phyloP scores from a whole-genome alignment of 768 basidiomycete genomes.

The Candolleomyces efflorescens region DNA sequence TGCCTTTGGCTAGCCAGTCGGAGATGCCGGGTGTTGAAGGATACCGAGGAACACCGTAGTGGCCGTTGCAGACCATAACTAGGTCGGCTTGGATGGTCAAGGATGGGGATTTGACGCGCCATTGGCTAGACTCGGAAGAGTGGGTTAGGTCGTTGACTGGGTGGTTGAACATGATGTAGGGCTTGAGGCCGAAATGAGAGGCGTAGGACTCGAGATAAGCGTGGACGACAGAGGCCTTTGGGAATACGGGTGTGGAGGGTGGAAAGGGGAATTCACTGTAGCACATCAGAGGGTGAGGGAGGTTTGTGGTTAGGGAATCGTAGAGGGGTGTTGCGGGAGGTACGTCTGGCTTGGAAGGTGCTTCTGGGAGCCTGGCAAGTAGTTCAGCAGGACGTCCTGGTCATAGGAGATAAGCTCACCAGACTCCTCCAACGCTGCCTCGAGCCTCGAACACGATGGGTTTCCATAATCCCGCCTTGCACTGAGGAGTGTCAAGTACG shows the following conservation, averaged over 20 bases:
- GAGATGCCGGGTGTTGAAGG: conserved; percentile 57
- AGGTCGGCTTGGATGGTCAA: conserved; percentile 41
- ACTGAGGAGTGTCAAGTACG: conserved; percentile 54
- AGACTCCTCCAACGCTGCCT: conserved; percentile 68
- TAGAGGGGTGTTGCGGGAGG: conserved; percentile 70
- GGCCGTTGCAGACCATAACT: conserved; percentile 75
- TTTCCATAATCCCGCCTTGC: conserved; percentile 58
- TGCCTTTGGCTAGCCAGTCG: conserved; percentile 48
- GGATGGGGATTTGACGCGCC: conserved; percentile 43
- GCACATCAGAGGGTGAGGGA: conserved; percentile 77
- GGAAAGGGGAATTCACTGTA: conserved; percentile 63
- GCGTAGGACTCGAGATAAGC: conserved; percentile 71
- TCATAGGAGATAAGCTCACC: conserved; percentile 39
- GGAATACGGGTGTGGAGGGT: conserved; percentile 68
- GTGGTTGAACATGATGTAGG: conserved; percentile 62
- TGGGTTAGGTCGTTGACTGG: conserved; percentile 46
- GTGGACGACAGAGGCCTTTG: conserved; percentile 54
- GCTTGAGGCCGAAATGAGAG: conserved; percentile 50
- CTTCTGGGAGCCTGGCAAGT: conserved; percentile 45
- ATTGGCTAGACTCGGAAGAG: conserved; percentile 27
- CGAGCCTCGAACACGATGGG: conserved; percentile 61
- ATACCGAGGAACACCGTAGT: conserved; percentile 61
- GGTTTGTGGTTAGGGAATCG: conserved; percentile 76
- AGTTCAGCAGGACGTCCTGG: not conserved
- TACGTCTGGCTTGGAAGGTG: conserved; percentile 35